A percentile compares a stretch with the other conserved stretches of the same genome.
phyloP scores from a whole-genome alignment of 192 early-diverging fungal genomes.

The Coemansia sp. region DNA sequence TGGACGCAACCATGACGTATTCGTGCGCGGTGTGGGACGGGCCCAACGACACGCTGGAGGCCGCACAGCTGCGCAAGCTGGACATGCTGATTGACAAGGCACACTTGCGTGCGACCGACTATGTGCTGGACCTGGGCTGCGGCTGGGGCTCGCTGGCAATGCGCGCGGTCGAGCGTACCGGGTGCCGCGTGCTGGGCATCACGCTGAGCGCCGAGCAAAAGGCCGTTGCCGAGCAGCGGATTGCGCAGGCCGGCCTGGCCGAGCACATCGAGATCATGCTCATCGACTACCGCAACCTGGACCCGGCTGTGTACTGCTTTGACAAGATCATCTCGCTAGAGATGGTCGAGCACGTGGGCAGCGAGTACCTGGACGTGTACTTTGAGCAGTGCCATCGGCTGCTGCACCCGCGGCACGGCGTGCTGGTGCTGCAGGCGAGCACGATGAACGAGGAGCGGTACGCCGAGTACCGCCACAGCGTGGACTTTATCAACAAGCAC shows the following conservation, averaged over 20 bases:
- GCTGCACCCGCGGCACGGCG: conserved; percentile 52
- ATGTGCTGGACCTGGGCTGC: conserved; percentile 66
- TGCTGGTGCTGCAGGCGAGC: conserved; percentile 60
- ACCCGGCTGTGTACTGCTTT: conserved; percentile 53
- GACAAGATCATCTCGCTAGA: conserved; percentile 66
- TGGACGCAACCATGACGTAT: conserved; percentile 66
- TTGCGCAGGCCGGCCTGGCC: conserved; percentile 51
- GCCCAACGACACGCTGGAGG: conserved; percentile 54
- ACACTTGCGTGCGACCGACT: conserved; percentile 45
- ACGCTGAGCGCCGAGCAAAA: conserved; percentile 66
- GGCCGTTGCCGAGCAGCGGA: conserved; percentile 56
- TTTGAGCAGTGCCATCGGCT: conserved; percentile 56
- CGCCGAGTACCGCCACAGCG: conserved; percentile 49
- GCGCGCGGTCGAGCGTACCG: conserved; percentile 52
- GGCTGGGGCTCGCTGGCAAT: conserved; percentile 71
- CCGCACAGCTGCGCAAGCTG: conserved; percentile 60
- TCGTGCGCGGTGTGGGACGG: conserved; percentile 62
- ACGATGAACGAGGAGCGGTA: conserved; percentile 66
- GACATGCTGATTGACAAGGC: conserved; percentile 56
- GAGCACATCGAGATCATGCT: conserved; percentile 56
- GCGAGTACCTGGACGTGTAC: conserved; percentile 58
- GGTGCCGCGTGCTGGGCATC: conserved; percentile 57
- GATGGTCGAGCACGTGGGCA: conserved; percentile 73
- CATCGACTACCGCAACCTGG: conserved; percentile 62
- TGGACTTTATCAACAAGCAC: conserved; percentile 70